These are phyloP conservation scores for Filobasidium floriforme DNA, from an alignment of 768 basidiomycete species.

Conservation along the genomic window DNA sequence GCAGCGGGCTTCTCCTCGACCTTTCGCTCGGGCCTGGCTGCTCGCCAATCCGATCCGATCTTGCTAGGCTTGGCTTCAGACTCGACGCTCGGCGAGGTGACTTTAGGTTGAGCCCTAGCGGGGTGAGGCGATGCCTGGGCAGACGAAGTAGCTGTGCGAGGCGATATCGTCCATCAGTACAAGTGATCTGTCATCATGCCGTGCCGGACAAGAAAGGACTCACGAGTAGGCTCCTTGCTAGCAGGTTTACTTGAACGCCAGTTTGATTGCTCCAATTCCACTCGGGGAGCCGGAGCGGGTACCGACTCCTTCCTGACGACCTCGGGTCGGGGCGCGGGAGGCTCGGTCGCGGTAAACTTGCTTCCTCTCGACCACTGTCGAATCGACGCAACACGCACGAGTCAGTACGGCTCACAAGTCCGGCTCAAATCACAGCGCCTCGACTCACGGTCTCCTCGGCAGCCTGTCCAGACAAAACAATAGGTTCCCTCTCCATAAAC, in stretches of 20 bases:
- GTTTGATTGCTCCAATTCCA: slow-evolving; percentile 31
- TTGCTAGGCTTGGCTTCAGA: slow-evolving; percentile 25
- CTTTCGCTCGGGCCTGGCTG: slow-evolving; percentile 4
- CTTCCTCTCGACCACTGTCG: slow-evolving; percentile 44
- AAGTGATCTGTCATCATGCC: not conserved
- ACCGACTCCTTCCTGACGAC: slow-evolving; percentile 21
- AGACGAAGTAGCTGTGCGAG: slow-evolving; percentile 49
- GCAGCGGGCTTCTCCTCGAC: slow-evolving; percentile 30
- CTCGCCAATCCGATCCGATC: not conserved
- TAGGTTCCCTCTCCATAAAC: slow-evolving; percentile 24
- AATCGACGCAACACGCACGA: not conserved
- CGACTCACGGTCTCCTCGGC: slow-evolving; percentile 56
- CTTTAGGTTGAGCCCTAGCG: slow-evolving; percentile 36
- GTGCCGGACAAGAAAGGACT: slow-evolving; percentile 1
- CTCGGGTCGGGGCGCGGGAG: slow-evolving; percentile 22
- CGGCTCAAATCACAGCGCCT: no score
- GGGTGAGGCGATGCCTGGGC: slow-evolving; percentile 60
- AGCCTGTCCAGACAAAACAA: slow-evolving; percentile 46
- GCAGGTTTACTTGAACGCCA: slow-evolving; percentile 35
- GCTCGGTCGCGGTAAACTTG: slow-evolving; percentile 34
- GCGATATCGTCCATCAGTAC: not conserved
- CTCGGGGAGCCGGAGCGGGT: slow-evolving; percentile 14
- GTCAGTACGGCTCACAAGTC: no score
- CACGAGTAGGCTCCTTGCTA: slow-evolving; percentile 27
- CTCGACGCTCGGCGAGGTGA: slow-evolving; percentile 28